Conservation (phyloP, 768 basidiomycete species). For the Hericium rajendrae region DNA sequence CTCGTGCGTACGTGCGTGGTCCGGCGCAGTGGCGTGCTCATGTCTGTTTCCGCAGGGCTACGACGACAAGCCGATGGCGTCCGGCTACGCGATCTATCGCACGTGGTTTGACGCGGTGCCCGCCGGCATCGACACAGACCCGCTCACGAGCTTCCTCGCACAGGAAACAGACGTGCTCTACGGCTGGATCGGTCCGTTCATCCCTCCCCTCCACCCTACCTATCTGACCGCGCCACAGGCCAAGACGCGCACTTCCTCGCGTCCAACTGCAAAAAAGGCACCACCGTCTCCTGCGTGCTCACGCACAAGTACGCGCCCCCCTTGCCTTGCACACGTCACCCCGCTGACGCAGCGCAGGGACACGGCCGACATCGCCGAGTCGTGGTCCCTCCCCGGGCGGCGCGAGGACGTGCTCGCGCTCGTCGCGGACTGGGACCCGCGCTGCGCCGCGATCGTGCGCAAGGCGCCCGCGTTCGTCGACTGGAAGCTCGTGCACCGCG, state of each 20-base stretch:
- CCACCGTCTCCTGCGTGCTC: constrained; percentile 15
- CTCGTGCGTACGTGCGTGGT: constrained; percentile 11
- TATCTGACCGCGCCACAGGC: background rate
- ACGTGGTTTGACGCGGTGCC: constrained; percentile 17
- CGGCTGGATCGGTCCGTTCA: constrained; percentile 14
- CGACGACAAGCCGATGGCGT: constrained; percentile 16
- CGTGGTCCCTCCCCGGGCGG: constrained; percentile 16
- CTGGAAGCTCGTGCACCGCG: constrained; percentile 20
- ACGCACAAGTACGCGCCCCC: constrained; percentile 12
- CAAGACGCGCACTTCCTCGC: constrained; percentile 16
- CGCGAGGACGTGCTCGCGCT: constrained; percentile 17
- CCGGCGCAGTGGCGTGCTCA: background rate
- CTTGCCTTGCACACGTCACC: background rate
- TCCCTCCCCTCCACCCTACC: background rate
- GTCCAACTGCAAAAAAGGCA: constrained; percentile 12
- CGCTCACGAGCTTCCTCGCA: constrained; percentile 10
- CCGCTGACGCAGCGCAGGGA: constrained; percentile 7
- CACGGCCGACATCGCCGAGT: constrained; percentile 14
- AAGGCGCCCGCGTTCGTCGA: constrained; percentile 18
- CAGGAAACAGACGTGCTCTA: constrained; percentile 11
- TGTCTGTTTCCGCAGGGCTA: constrained; percentile 10
- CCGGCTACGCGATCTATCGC: constrained; percentile 20
- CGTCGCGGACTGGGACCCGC: constrained; percentile 19
- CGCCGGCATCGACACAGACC: constrained; percentile 15
- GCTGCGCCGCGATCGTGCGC: constrained; percentile 15